Evolutionary conservation across 305 asterid genomes (phyloP), one percentile per base, ranked within the genome.

Genomic region (Fraxinus latifolia): DNA sequence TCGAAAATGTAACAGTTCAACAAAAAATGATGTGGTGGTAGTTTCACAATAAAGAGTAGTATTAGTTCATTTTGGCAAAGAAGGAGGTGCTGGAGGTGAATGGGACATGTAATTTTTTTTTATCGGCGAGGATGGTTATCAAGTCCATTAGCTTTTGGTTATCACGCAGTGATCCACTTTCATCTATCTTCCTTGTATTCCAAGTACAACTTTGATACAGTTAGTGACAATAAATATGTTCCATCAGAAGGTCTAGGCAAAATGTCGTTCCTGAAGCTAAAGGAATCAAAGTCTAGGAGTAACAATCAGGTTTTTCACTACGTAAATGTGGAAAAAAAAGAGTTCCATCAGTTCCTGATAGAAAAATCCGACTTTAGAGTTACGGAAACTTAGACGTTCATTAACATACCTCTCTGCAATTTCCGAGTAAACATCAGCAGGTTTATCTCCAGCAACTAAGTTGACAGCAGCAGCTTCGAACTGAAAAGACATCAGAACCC

Each of bases 381-480:
- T 4, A 39, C 84, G 78, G 36, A 77, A 77, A 82, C 42, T 65
- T 68, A 70, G 77, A 72, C 36, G 76, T 19, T 60, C 77, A 78
- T 68, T 67, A 73, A 82, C 85, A 83, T 82, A 95, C 99, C 98
- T 95, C 81, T 82, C 91, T 33, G 98, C 98, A 82, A 94, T 95
- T 89, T 93, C 99, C 11, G 99, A 93, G 90, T 95, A 95, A 78
- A 95, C 97, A 83, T 95, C 99, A 47, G 95, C 90, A 70, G 99
- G 99, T 89, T 89, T 90, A 33, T 92, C 93, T 81, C 96, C 93
- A 87, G 97, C 97, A 87, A 93, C 90, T 83, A 95, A 88, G 86
- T 95, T 95, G 82, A 95, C 99, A 25, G 98, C 98, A 84, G 99
- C 92, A 70, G 97, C 99, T 89, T 93, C 99, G 85, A 89, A 90